Percentiles rank a stretch among this genome's conserved stretches.
These are phyloP conservation scores for Edaphochlamys debaryana DNA, from an alignment of 139 green algal species.

Conservation along the genomic window DNA sequence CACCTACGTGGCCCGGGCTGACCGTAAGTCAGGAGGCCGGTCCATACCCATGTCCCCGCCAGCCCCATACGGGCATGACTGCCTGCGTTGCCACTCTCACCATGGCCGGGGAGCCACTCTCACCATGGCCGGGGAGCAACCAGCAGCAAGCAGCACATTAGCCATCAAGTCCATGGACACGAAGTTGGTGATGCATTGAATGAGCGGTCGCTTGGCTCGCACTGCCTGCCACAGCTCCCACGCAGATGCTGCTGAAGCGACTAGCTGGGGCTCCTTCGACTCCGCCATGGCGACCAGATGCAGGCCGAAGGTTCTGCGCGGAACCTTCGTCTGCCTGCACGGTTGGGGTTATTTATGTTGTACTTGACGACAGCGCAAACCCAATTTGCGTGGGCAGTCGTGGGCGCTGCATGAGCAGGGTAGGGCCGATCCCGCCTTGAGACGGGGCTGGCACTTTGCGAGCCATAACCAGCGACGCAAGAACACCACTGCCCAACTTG, in stretches of 20 bases:
- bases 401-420: too few species aligned
- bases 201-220: conserved; percentile 46
- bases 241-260: not conserved
- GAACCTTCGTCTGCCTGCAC: too few species aligned
- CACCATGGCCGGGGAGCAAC: conserved; percentile 80
- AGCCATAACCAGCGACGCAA: too few species aligned
- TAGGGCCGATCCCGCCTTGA: too few species aligned
- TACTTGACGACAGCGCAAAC: too few species aligned
- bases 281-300: too few species aligned
- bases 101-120: conserved; percentile 84
- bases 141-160: conserved; percentile 80
- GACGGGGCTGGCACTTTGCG: too few species aligned
- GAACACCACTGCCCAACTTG: too few species aligned
- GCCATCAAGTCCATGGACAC: conserved; percentile 90
- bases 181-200: conserved; percentile 86
- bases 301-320: too few species aligned
- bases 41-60: too few species aligned
- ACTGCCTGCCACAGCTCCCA: conserved; percentile 54
- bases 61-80: not conserved
- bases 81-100: conserved; percentile 39
- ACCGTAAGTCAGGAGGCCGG: not conserved
- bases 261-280: not conserved
- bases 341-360: too few species aligned
- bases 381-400: not conserved
- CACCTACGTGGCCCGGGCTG: conserved; percentile 45